Evolutionary conservation across 805 yeast species (phyloP).

Genomic region (Wickerhamiella galacta): DNA sequence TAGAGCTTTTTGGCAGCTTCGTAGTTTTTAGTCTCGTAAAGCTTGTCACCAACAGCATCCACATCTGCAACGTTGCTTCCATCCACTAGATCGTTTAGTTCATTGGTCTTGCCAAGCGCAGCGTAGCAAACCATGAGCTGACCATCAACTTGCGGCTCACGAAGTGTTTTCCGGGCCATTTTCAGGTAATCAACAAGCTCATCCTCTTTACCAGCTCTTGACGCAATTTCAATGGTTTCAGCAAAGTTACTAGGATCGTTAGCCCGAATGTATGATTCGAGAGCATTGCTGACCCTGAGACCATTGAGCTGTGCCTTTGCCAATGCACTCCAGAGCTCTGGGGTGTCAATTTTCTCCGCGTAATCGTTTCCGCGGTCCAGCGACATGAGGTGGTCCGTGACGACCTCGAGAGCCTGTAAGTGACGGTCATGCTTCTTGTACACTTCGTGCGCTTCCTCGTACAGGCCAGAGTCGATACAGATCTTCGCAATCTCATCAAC

Average conservation of each 20-base stretch:
- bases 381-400: slow-evolving; percentile 85
- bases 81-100: slow-evolving; percentile 68
- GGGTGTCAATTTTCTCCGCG: slow-evolving; percentile 73
- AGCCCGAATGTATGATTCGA: slow-evolving; percentile 80
- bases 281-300: slow-evolving; percentile 77
- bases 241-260: slow-evolving; percentile 79
- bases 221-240: slow-evolving; percentile 85
- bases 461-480: slow-evolving; percentile 72
- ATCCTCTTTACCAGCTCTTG: slow-evolving; percentile 91
- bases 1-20: slow-evolving; percentile 85
- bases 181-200: slow-evolving; percentile 72
- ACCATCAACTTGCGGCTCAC: slow-evolving; percentile 88
- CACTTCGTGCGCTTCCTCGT: slow-evolving; percentile 89
- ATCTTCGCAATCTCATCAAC: slow-evolving; percentile 87
- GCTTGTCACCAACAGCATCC: slow-evolving; percentile 81
- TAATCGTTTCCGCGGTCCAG: slow-evolving; percentile 87
- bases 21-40: slow-evolving; percentile 66
- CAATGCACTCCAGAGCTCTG: slow-evolving; percentile 85
- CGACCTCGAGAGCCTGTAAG: slow-evolving; percentile 68
- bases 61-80: slow-evolving; percentile 87
- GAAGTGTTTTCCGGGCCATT: slow-evolving; percentile 81
- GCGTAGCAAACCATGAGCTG: slow-evolving; percentile 83
- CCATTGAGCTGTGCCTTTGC: slow-evolving; percentile 96
- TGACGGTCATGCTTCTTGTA: slow-evolving; percentile 70
- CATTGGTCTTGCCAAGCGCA: slow-evolving; percentile 50